These are phyloP conservation scores for Darksidea phi DNA, from an alignment of 495 filamentous ascomycete genomes.

Conservation along the genomic window DNA sequence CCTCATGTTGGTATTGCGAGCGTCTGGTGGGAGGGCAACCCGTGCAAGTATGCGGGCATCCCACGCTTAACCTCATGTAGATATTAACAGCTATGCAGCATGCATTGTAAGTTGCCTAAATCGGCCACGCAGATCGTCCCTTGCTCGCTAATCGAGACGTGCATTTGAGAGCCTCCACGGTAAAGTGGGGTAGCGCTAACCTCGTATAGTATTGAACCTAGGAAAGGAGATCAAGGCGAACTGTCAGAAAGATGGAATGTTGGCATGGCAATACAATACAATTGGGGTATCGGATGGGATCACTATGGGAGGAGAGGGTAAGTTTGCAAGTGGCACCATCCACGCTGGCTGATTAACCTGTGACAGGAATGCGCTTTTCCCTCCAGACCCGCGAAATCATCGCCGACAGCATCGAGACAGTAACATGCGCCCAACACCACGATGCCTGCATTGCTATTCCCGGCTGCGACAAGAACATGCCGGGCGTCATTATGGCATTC, in stretches of 20 bases:
- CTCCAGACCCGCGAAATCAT: slow-evolving; percentile 95
- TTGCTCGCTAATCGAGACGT: not conserved
- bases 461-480: slow-evolving; percentile 99
- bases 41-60: slow-evolving; percentile 64
- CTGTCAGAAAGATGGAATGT: slow-evolving; percentile 77
- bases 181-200: not conserved
- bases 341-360: slow-evolving; percentile 23
- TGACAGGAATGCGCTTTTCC: slow-evolving; percentile 87
- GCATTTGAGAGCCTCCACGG: not conserved
- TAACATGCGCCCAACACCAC: slow-evolving; percentile 73
- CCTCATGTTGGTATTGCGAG: slow-evolving; percentile 88
- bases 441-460: slow-evolving; percentile 95
- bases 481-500: slow-evolving; percentile 78
- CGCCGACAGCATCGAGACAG: slow-evolving; percentile 90
- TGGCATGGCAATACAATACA: slow-evolving; percentile 93
- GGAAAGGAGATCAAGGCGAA: slow-evolving; percentile 87
- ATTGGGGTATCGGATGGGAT: slow-evolving; percentile 93
- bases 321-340: not conserved
- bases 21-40: slow-evolving; percentile 99
- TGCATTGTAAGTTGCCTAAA: slow-evolving; percentile 40
- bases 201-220: slow-evolving; percentile 69
- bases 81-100: slow-evolving; percentile 37
- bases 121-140: not conserved
- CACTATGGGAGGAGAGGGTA: slow-evolving; percentile 94
- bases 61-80: slow-evolving; percentile 4